phyloP scores from a whole-genome alignment of 192 early-diverging fungal species.

The Podila minutissima region DNA sequence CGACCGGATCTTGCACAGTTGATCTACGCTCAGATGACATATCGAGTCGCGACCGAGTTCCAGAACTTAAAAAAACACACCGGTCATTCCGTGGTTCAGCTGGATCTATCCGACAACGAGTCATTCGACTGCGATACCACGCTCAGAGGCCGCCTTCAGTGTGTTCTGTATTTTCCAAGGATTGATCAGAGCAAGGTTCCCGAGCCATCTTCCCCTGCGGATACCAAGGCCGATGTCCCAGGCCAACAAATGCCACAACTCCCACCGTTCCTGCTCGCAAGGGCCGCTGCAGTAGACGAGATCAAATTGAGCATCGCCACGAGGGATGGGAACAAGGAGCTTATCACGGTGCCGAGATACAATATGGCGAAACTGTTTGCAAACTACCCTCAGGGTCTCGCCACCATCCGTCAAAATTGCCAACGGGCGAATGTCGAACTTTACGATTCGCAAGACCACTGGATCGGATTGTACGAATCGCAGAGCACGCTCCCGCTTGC shows the following conservation, averaged over 20 bases:
- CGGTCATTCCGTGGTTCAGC: too few species aligned
- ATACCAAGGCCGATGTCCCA: neutral
- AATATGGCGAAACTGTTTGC: slow-evolving; percentile 22
- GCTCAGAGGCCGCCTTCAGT: neutral
- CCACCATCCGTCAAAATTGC: slow-evolving; percentile 4
- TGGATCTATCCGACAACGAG: neutral
- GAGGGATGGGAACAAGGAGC: neutral
- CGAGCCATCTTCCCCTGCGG: neutral
- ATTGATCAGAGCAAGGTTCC: neutral
- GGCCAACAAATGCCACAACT: neutral
- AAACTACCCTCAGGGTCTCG: slow-evolving; percentile 25
- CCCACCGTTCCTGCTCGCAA: neutral
- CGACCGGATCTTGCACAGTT: slow-evolving; percentile 22
- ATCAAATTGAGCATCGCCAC: neutral
- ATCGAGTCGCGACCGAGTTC: slow-evolving; percentile 11
- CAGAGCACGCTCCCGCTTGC: neutral
- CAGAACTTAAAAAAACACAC: neutral
- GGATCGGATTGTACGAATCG: slow-evolving; percentile 18
- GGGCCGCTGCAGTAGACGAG: neutral
- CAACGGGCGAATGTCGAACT: neutral
- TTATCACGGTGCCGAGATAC: slow-evolving; percentile 13
- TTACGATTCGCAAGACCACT: neutral
- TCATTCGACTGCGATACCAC: neutral
- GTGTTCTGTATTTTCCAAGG: slow-evolving; percentile 15
- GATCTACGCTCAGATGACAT: slow-evolving; percentile 37